Base-by-base conservation (phyloP, 441 rosid species). In the Viola pubescens region DNA sequence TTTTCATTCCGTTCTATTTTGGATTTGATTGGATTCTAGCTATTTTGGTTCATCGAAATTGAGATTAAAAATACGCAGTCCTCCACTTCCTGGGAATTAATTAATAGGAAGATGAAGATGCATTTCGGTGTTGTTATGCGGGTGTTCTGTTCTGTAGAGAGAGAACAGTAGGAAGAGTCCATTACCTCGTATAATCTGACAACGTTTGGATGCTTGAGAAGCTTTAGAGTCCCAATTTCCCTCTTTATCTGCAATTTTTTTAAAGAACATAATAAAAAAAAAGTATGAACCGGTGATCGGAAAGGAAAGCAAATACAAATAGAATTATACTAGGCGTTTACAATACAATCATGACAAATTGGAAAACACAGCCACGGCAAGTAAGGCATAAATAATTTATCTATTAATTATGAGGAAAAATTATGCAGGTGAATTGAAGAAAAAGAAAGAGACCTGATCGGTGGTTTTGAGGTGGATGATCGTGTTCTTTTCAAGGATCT, bases 121-220 rank as follows among this genome's bases (percentile, higher is more conserved):
- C 34, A 26, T 16, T 16, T 16, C 19, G 19, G 19, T 16, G 19
- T 16, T 16, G 19, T 16, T 16, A 16, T 16, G 19, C 19, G 19
- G 19, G 19, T 16, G 19, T 16, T 16, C 19, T 16, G 19, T 16
- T 16, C 19, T 16, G 19, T 16, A 16, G 48, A 52, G 4, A 7
- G 38, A 1, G 8, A 16, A 44, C 1, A 7, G 19, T 14, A 16
- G n/a, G 10, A 37, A 4, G 37, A 26, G 34, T 26, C 34, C 34
- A 1, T 26, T 48, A 89, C 98, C 98, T 89, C 97, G 9, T 84
- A 79, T 62, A 94, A 81, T 59, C 97, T 79, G 42, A 94, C 96
- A 37, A 94, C 82, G 61, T 94, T 86, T 4, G 97, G 96, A 77
- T 94, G 98, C 58, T 85, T 89, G 48, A 94, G 81, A 63, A 88